These are phyloP conservation scores for Diaporthe velutina DNA, from an alignment of 2,329 filamentous ascomycete genomes.

Conservation along the genomic window DNA sequence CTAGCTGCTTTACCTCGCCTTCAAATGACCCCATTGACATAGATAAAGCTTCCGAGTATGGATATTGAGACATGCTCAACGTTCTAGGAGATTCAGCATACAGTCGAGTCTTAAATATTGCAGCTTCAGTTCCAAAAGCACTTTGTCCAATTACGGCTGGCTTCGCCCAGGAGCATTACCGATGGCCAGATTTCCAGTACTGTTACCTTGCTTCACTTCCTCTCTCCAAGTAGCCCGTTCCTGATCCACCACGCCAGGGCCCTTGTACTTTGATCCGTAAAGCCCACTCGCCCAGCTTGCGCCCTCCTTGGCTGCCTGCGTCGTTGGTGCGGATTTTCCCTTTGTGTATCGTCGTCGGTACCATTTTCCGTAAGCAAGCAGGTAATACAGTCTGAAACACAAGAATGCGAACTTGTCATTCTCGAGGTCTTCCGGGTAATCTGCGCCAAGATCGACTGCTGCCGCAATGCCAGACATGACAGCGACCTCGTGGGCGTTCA, in stretches of 20 bases:
- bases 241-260: not conserved
- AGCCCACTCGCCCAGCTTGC: conserved; percentile 14
- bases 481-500: conserved; percentile 25
- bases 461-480: conserved; percentile 22
- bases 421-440: conserved; percentile 8
- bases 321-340: not conserved
- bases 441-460: conserved; percentile 2
- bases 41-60: not conserved
- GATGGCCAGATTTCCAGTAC: not conserved
- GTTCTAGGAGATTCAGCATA: not conserved
- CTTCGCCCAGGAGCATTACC: conserved; percentile 21
- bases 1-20: not conserved
- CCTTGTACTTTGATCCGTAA: conserved; percentile 9
- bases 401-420: conserved; percentile 14
- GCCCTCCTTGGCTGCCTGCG: conserved; percentile 11
- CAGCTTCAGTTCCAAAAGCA: not conserved
- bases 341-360: conserved; percentile 13
- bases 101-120: not conserved
- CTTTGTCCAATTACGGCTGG: not conserved
- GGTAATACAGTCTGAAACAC: conserved; percentile 14
- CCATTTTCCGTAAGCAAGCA: conserved; percentile 18
- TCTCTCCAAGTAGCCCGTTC: conserved; percentile 10
- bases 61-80: not conserved
- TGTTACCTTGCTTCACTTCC: conserved; percentile 16
- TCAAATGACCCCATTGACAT: not conserved